These are phyloP conservation scores for Cicer judaicum DNA, from an alignment of 306 rosid species.

Conservation along the genomic window DNA sequence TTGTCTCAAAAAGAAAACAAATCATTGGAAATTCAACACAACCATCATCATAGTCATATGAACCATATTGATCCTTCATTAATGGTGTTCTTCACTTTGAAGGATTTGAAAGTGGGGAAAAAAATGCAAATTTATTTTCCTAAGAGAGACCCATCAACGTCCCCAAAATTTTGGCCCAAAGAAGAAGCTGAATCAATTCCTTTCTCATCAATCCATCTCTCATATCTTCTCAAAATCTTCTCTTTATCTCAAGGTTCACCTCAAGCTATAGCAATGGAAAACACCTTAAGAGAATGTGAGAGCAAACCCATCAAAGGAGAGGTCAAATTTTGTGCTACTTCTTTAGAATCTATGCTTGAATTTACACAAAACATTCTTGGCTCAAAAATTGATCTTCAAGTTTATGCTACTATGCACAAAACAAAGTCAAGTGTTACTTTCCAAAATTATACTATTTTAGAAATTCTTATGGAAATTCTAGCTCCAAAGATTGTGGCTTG, in stretches of 20 bases:
- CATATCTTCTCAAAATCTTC: constrained; percentile 56
- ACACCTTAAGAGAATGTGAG: constrained; percentile 65
- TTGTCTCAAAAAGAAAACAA: constrained; percentile 23
- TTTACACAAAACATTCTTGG: constrained; percentile 57
- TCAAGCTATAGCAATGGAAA: constrained; percentile 71
- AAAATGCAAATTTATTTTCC: constrained; percentile 66
- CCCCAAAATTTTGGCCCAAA: constrained; percentile 58
- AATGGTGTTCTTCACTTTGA: constrained; percentile 66
- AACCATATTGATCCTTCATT: constrained; percentile 52
- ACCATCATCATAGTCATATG: constrained; percentile 18
- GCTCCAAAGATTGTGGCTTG: constrained; percentile 81
- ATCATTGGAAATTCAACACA: constrained; percentile 6
- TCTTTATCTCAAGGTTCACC: constrained; percentile 56
- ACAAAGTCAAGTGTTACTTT: constrained; percentile 57
- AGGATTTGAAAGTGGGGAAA: constrained; percentile 60
- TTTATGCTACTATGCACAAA: constrained; percentile 54
- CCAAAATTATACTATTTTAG: constrained; percentile 70
- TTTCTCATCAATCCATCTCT: constrained; percentile 59
- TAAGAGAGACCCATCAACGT: constrained; percentile 61
- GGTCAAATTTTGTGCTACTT: constrained; percentile 73
- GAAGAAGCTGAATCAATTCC: constrained; percentile 62
- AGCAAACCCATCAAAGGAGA: constrained; percentile 65
- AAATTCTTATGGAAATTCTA: constrained; percentile 42
- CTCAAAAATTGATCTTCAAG: constrained; percentile 33
- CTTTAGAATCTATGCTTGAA: constrained; percentile 69